A percentile compares a stretch with the other conserved stretches of the same genome.
These are phyloP conservation scores for Candida odintsovae DNA, from an alignment of 805 yeast genomes.

Conservation along the genomic window DNA sequence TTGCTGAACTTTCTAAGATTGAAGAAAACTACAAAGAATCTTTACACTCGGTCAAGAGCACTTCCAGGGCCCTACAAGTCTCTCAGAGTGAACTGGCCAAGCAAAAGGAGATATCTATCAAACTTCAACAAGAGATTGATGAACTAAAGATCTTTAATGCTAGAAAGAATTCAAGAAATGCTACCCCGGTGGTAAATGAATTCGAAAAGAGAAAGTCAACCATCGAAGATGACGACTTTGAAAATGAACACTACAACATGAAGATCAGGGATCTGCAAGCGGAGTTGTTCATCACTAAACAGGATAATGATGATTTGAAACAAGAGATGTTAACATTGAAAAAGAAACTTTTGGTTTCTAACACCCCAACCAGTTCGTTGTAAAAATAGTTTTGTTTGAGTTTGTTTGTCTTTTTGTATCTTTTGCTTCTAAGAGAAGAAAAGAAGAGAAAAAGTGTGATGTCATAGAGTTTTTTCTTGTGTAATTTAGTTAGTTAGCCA, in stretches of 20 bases:
- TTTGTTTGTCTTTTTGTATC: no score
- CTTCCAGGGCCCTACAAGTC: slow-evolving; percentile 65
- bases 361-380: slow-evolving; percentile 9
- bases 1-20: slow-evolving; percentile 32
- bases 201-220: slow-evolving; percentile 21
- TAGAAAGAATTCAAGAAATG: slow-evolving; percentile 26
- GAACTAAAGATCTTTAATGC: slow-evolving; percentile 55
- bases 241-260: slow-evolving; percentile 59
- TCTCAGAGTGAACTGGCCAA: slow-evolving; percentile 67
- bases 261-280: slow-evolving; percentile 81
- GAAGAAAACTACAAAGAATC: slow-evolving; percentile 72
- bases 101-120: slow-evolving; percentile 49
- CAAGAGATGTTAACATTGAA: slow-evolving; percentile 53
- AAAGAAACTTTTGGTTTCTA: slow-evolving; percentile 40
- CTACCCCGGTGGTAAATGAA: slow-evolving; percentile 21
- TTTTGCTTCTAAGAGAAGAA: no score
- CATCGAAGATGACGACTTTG: slow-evolving; percentile 28
- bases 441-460: no score
- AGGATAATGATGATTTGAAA: slow-evolving; percentile 77
- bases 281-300: slow-evolving; percentile 70
- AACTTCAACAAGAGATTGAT: slow-evolving; percentile 59
- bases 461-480: no score
- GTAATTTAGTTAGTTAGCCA: no score
- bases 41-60: slow-evolving; percentile 62
- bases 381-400: background rate